Conservation (phyloP, 176 grass and related monocot species). For the Sorghum bicolor region DNA sequence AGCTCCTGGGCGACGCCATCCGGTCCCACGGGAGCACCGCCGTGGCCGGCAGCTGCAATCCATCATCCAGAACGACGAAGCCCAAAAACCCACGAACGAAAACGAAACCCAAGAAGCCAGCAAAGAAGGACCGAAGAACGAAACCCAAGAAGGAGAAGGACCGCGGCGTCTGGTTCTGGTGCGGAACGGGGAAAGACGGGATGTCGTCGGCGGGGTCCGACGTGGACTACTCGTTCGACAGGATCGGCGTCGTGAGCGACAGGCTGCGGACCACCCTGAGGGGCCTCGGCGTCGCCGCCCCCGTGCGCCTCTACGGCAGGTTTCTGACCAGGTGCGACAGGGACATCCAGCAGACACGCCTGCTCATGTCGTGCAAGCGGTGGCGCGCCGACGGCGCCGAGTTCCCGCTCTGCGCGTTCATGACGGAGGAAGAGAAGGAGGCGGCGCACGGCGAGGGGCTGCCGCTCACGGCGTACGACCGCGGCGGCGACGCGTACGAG, state of each 20-base stretch:
- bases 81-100: background rate
- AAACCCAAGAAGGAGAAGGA: background rate
- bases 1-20: slow-evolving; percentile 12
- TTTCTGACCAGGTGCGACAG: background rate
- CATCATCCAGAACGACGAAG: background rate
- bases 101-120: background rate
- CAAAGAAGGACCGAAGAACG: background rate
- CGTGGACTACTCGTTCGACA: background rate
- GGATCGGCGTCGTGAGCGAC: background rate
- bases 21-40: background rate
- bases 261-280: background rate
- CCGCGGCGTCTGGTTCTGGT: background rate
- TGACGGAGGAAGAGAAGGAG: background rate
- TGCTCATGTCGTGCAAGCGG: background rate
- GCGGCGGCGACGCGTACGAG: background rate
- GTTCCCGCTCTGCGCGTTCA: background rate
- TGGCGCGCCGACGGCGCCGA: background rate
- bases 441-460: background rate
- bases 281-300: background rate
- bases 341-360: background rate
- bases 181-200: background rate
- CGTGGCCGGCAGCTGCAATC: too few species aligned
- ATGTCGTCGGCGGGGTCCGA: background rate
- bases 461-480: background rate
- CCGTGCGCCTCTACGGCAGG: background rate